These are phyloP conservation scores for Benincasa hispida DNA, from an alignment of 306 rosid species.

Conservation along the genomic window DNA sequence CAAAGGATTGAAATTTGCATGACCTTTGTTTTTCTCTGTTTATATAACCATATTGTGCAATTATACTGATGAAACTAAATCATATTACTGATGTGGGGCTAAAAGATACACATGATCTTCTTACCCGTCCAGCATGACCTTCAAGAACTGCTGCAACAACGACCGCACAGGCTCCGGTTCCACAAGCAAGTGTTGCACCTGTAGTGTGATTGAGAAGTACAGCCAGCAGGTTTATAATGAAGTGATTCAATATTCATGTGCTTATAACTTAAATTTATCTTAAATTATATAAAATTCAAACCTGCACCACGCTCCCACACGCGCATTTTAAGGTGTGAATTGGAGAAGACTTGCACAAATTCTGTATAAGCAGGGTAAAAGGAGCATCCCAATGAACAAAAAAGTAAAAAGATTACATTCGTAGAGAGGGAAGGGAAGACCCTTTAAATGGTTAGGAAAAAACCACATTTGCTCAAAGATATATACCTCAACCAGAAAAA, in stretches of 20 bases:
- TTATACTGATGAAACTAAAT: neutral
- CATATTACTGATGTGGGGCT: neutral
- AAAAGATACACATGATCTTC: neutral
- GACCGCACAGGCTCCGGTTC: slow-evolving; percentile 96
- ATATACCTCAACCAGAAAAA: neutral
- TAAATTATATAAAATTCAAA: slow-evolving; percentile 20
- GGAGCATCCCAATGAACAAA: neutral
- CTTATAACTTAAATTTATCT: neutral
- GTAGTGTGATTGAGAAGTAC: slow-evolving; percentile 4
- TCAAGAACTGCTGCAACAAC: slow-evolving; percentile 96
- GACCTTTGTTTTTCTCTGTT: neutral
- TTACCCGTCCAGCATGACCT: slow-evolving; percentile 79
- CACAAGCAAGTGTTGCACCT: slow-evolving; percentile 96
- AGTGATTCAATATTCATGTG: neutral
- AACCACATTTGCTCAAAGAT: neutral
- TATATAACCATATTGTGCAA: no score
- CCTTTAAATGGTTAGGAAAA: neutral
- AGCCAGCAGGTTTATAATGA: neutral
- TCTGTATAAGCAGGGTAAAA: slow-evolving; percentile 36
- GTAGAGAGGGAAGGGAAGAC: neutral
- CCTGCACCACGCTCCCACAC: slow-evolving; percentile 99
- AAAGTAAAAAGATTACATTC: neutral
- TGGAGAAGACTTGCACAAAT: slow-evolving; percentile 75
- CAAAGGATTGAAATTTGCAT: neutral
- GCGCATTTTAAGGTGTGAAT: slow-evolving; percentile 81